These are phyloP conservation scores for Magnaporthiopsis incrustans DNA, from an alignment of 2,329 filamentous ascomycete genomes.

Conservation along the genomic window DNA sequence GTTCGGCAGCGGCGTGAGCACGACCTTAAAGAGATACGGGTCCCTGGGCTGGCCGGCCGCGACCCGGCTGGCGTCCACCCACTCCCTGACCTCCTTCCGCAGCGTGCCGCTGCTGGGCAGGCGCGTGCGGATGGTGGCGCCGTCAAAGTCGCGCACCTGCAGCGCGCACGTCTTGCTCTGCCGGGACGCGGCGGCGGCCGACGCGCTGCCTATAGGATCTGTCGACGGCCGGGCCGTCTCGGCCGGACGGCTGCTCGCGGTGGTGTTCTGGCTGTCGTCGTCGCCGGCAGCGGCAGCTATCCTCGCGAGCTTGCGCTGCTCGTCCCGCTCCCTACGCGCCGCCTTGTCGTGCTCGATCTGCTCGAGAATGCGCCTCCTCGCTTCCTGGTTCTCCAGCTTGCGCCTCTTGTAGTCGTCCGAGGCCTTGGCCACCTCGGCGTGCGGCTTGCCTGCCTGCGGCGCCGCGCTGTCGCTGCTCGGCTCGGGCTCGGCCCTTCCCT, in stretches of 20 bases:
- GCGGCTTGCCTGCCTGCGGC: slow-evolving; percentile 20
- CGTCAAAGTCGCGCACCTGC: slow-evolving; percentile 78
- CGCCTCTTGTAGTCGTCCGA: slow-evolving; percentile 52
- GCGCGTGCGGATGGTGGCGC: slow-evolving; percentile 64
- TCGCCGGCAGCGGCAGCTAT: slow-evolving; percentile 8
- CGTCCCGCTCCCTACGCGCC: slow-evolving; percentile 52
- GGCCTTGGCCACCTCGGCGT: slow-evolving; percentile 33
- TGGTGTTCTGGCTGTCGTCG: background rate
- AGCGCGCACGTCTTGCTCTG: slow-evolving; percentile 45
- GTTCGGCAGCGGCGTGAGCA: slow-evolving; percentile 71
- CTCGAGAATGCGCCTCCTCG: slow-evolving; percentile 63
- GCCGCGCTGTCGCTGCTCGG: background rate
- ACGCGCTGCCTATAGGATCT: slow-evolving; percentile 19
- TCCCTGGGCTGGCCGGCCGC: slow-evolving; percentile 36
- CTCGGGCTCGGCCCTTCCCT: slow-evolving; percentile 26
- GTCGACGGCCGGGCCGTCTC: background rate
- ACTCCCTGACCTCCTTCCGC: slow-evolving; percentile 58
- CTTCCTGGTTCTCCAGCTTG: slow-evolving; percentile 57
- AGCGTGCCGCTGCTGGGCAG: slow-evolving; percentile 62
- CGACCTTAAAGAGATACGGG: slow-evolving; percentile 78
- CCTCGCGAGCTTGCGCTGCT: slow-evolving; percentile 37
- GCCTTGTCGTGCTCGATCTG: slow-evolving; percentile 71
- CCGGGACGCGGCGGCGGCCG: slow-evolving; percentile 17
- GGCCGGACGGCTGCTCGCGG: slow-evolving; percentile 7
- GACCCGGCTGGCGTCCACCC: slow-evolving; percentile 59